Conservation (phyloP, 176 grass and related monocot genomes). For the Tuctoria greenei region DNA sequence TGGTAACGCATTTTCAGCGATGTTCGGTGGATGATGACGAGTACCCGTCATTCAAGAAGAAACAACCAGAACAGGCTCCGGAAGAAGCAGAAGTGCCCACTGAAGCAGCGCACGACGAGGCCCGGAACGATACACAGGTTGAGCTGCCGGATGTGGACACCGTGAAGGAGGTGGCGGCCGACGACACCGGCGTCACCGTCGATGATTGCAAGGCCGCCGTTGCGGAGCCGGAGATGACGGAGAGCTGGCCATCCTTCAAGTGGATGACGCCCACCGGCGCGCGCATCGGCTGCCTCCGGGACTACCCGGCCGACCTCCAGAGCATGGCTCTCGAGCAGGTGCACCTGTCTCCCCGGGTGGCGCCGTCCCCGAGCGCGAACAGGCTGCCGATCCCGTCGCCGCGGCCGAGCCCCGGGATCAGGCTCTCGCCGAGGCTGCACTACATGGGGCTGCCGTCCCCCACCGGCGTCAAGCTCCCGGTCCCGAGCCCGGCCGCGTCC, state of each 20-base stretch:
- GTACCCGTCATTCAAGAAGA: conserved; percentile 45
- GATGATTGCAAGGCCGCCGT: no score
- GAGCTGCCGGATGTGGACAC: conserved; percentile 40
- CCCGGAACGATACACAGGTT: neutral
- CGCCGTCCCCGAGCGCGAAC: conserved; percentile 39
- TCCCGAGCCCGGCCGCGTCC: conserved; percentile 37
- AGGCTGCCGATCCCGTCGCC: conserved; percentile 76
- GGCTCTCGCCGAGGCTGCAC: conserved; percentile 66
- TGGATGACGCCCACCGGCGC: conserved; percentile 61
- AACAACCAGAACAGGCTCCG: neutral
- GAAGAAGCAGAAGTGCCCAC: neutral
- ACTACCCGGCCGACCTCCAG: conserved; percentile 76
- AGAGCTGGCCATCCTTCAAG: conserved; percentile 55
- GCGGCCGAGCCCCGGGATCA: conserved; percentile 62
- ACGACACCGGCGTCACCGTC: neutral
- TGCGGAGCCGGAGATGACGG: neutral
- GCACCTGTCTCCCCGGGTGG: conserved; percentile 72
- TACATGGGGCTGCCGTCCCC: conserved; percentile 77
- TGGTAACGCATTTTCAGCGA: conserved; percentile 39
- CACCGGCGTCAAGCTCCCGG: conserved; percentile 22
- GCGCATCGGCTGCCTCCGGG: conserved; percentile 73
- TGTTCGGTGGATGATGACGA: conserved; percentile 87
- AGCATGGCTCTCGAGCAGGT: conserved; percentile 87
- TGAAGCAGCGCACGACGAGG: conserved; percentile 1
- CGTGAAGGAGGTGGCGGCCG: neutral